These are phyloP conservation scores for Trichosanthes cucumerina DNA, from an alignment of 306 rosid species.

Conservation along the genomic window DNA sequence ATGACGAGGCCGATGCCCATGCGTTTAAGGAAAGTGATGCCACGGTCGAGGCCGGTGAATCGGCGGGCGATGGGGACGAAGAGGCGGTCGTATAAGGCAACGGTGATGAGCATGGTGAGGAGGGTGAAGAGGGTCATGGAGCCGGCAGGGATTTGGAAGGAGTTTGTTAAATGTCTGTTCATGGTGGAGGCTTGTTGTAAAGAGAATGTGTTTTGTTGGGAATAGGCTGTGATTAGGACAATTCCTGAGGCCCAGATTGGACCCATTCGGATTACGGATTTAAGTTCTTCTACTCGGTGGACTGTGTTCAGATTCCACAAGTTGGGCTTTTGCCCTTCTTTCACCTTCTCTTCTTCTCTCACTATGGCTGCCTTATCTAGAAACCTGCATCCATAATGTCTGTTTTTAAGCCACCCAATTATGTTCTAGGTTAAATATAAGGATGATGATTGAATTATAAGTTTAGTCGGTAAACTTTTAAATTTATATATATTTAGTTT, in stretches of 20 bases:
- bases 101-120: constrained; percentile 58
- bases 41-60: constrained; percentile 75
- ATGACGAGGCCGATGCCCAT: constrained; percentile 85
- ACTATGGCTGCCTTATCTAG: constrained; percentile 76
- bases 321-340: constrained; percentile 38
- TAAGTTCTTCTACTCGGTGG: constrained; percentile 80
- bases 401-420: no score
- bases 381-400: constrained; percentile 55
- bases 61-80: constrained; percentile 47
- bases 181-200: constrained; percentile 80
- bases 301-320: constrained; percentile 74
- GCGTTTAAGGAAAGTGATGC: constrained; percentile 64
- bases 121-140: constrained; percentile 75
- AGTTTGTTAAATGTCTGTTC: constrained; percentile 48
- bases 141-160: constrained; percentile 83
- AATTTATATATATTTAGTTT: no score
- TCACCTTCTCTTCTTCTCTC: constrained; percentile 38
- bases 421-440: no score
- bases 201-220: constrained; percentile 79
- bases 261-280: constrained; percentile 77
- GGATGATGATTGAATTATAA: no score
- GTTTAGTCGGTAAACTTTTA: no score
- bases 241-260: constrained; percentile 96
- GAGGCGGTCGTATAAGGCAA: constrained; percentile 59
- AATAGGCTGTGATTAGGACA: constrained; percentile 79